These are phyloP conservation scores for Petasospora rhodanensis DNA, from an alignment of 1,139 yeast genomes.

Conservation along the genomic window DNA sequence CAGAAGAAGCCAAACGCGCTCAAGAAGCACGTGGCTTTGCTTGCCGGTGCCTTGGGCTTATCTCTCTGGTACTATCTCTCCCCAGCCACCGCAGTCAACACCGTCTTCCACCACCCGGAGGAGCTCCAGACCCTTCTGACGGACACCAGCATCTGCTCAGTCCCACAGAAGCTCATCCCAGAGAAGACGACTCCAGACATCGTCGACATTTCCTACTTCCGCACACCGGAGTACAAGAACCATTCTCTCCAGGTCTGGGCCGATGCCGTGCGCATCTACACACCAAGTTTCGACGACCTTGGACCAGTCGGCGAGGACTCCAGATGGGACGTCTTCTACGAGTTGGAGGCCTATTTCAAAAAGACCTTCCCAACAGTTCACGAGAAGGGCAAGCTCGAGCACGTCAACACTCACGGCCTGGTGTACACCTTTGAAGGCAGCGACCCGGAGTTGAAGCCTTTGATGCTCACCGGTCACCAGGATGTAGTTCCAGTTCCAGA, in stretches of 20 bases:
- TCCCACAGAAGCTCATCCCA: slow-evolving; percentile 7
- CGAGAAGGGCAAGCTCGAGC: slow-evolving; percentile 34
- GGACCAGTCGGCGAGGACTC: slow-evolving; percentile 28
- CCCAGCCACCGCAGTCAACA: no score
- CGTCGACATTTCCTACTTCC: slow-evolving; percentile 8
- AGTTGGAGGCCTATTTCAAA: slow-evolving; percentile 51
- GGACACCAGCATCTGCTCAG: no score
- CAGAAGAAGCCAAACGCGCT: no score
- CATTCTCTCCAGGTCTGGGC: slow-evolving; percentile 39
- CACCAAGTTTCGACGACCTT: slow-evolving; percentile 53
- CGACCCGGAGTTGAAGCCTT: slow-evolving; percentile 50
- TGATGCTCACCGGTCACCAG: slow-evolving; percentile 69
- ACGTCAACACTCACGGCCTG: slow-evolving; percentile 61
- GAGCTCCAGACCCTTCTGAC: no score
- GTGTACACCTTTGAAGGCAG: slow-evolving; percentile 57
- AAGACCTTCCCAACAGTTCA: slow-evolving; percentile 55
- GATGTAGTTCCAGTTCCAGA: slow-evolving; percentile 78
- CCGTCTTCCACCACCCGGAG: no score
- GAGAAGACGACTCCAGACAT: no score
- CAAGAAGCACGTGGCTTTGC: neutral
- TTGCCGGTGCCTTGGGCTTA: no score
- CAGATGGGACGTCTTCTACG: slow-evolving; percentile 37
- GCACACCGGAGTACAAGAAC: slow-evolving; percentile 30
- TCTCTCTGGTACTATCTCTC: no score
- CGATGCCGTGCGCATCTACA: slow-evolving; percentile 55